Conservation (phyloP, 345 rosid genomes). For the Stellera chamaejasme region DNA sequence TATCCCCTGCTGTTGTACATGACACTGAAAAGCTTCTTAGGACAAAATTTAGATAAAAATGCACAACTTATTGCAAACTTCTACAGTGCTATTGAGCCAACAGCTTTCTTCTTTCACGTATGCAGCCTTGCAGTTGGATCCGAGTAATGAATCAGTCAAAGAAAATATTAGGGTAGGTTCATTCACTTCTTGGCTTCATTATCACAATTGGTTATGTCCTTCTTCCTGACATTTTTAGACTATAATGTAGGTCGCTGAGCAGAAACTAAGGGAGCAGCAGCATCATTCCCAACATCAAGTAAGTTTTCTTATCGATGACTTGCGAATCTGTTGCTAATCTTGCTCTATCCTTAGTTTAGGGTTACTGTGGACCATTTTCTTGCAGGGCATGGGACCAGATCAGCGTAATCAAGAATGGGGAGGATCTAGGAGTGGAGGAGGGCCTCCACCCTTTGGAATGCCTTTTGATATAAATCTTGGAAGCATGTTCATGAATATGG, state of each 20-base stretch:
- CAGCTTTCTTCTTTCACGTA: constrained; percentile 10
- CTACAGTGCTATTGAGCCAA: not conserved
- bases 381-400: constrained; percentile 26
- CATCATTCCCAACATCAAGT: constrained; percentile 49
- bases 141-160: constrained; percentile 58
- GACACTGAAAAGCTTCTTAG: not conserved
- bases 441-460: constrained; percentile 24
- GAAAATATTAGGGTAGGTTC: constrained; percentile 66
- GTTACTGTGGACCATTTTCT: no score
- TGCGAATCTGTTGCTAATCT: no score
- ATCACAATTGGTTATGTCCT: not conserved
- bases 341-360: no score
- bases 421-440: constrained; percentile 19
- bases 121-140: constrained; percentile 81
- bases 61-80: no score
- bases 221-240: constrained; percentile 10
- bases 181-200: not conserved
- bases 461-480: constrained; percentile 28
- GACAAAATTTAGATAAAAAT: no score
- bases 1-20: not conserved
- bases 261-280: constrained; percentile 53
- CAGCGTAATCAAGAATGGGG: constrained; percentile 21
- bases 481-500: constrained; percentile 34
- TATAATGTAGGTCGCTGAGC: constrained; percentile 56
- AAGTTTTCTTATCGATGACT: constrained; percentile 8